phyloP scores from a whole-genome alignment of 257 asterid species.

The Ehretia macrophylla region DNA sequence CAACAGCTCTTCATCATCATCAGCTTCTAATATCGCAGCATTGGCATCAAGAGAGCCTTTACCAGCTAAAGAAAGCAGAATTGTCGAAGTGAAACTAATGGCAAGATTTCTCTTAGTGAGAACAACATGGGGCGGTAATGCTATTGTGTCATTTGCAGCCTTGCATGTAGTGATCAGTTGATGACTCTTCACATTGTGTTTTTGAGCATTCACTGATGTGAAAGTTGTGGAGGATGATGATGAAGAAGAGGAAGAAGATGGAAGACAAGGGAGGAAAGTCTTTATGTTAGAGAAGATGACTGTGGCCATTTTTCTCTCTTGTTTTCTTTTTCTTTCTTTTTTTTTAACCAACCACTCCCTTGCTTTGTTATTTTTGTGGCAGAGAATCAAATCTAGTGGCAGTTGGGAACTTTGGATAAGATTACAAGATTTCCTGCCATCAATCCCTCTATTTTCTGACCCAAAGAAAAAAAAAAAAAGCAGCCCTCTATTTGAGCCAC shows the following conservation, averaged over 20 bases:
- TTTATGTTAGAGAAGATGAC: constrained; percentile 55
- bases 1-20: constrained; percentile 76
- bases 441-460: constrained; percentile 2
- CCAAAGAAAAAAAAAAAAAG: too few species aligned
- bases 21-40: constrained; percentile 91
- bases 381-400: constrained; percentile 29
- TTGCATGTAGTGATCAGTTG: constrained; percentile 31
- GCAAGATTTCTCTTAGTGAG: constrained; percentile 44
- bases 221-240: constrained; percentile 11
- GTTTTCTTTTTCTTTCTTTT: background rate
- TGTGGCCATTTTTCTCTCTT: constrained; percentile 50
- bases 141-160: constrained; percentile 20
- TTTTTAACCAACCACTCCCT: background rate
- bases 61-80: constrained; percentile 30
- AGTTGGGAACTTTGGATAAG: constrained; percentile 54
- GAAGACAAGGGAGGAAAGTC: constrained; percentile 30
- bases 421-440: constrained; percentile 42
- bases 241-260: constrained; percentile 29
- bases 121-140: constrained; percentile 16
- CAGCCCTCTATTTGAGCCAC: too few species aligned
- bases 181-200: constrained; percentile 18
- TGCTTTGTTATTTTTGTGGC: constrained; percentile 31
- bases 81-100: constrained; percentile 37
- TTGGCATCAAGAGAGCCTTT: constrained; percentile 36
- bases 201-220: constrained; percentile 9